These are phyloP conservation scores for Candida boleticola DNA, from an alignment of 805 yeast genomes.

Conservation along the genomic window DNA sequence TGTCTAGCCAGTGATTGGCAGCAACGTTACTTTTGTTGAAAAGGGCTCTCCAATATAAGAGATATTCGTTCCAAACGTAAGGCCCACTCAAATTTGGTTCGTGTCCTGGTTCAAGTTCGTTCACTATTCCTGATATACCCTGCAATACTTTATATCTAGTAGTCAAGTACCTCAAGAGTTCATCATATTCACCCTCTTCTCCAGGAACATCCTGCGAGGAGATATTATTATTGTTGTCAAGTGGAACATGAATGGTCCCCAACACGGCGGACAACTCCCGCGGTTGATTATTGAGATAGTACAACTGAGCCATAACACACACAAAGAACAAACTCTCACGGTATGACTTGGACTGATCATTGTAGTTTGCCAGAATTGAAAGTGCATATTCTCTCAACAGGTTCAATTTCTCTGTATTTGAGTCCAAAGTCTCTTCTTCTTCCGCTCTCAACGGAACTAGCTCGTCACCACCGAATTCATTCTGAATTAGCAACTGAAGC, in stretches of 20 bases:
- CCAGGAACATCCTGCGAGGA: neutral
- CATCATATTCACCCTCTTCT: slow-evolving; percentile 6
- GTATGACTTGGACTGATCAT: slow-evolving; percentile 18
- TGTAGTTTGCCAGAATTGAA: slow-evolving; percentile 24
- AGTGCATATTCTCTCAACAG: slow-evolving; percentile 26
- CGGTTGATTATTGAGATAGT: slow-evolving; percentile 23
- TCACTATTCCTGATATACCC: slow-evolving; percentile 21
- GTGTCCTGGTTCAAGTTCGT: slow-evolving; percentile 1
- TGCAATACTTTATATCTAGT: slow-evolving; percentile 32
- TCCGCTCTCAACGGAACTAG: slow-evolving; percentile 12
- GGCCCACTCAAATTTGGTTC: slow-evolving; percentile 5
- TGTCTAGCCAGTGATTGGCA: slow-evolving; percentile 33
- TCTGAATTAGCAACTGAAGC: slow-evolving; percentile 29
- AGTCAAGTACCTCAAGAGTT: slow-evolving; percentile 29
- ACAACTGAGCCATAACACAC: slow-evolving; percentile 34
- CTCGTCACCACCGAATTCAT: slow-evolving; percentile 24
- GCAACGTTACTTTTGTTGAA: slow-evolving; percentile 31
- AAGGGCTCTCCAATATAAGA: slow-evolving; percentile 15
- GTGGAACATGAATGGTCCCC: neutral
- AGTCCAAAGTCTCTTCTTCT: slow-evolving; percentile 5
- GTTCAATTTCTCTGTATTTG: slow-evolving; percentile 12
- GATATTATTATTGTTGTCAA: neutral
- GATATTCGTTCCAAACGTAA: slow-evolving; percentile 27
- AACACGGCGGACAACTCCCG: slow-evolving; percentile 15
- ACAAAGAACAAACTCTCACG: slow-evolving; percentile 33